Base-by-base conservation (phyloP, 805 yeast genomes). In the Kockiozyma suomiensis region DNA sequence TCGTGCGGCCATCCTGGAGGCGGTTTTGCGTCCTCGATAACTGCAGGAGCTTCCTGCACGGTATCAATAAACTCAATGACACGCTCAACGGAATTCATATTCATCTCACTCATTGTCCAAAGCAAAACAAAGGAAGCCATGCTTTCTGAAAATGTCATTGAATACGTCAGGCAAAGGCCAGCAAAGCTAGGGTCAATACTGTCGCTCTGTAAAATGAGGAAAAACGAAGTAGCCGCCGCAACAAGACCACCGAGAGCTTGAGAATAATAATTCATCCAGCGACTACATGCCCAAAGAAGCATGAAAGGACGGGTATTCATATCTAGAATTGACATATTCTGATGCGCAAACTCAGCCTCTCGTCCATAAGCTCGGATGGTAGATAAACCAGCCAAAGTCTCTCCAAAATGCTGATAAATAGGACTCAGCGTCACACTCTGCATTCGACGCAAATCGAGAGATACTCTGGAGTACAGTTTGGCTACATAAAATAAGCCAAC, bases 71-170 rank as follows among this genome's bases (percentile, higher is more conserved):
- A 86, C 66, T 84, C 82, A 56, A 82, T 76, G 37, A 88, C 73
- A 73, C 96, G 79, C 72, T 88, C 94, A 25, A 83, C 89, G 0
- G 91, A 83, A 67, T 85, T 86, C 85, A 87, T 78, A 67, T 85
- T 86, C 70, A 87, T 88, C 70, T 88, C 93, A 32, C 91, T 86
- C 68, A 82, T 83, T 6, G 97, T 88, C 71, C 91, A 92, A 71
- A 90, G 81, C 74, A 98, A 85, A 93, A 96, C 69, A 92, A 98
- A 45, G 93, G 97, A 0, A 97, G 89, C 97, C 0, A 97, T 96
- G 72, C 84, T 81, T 66, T 88, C 94, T 40, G 90, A 86, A 75
- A 93, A 90, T 1, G 92, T 81, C 64, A 91, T 85, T 15, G 97
- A 96, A 74, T 90, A 90, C 0, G 97, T 85, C 64, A 93, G 80